These are phyloP conservation scores for Trametes hirsuta DNA, from an alignment of 1,284 basidiomycete genomes.

Conservation along the genomic window DNA sequence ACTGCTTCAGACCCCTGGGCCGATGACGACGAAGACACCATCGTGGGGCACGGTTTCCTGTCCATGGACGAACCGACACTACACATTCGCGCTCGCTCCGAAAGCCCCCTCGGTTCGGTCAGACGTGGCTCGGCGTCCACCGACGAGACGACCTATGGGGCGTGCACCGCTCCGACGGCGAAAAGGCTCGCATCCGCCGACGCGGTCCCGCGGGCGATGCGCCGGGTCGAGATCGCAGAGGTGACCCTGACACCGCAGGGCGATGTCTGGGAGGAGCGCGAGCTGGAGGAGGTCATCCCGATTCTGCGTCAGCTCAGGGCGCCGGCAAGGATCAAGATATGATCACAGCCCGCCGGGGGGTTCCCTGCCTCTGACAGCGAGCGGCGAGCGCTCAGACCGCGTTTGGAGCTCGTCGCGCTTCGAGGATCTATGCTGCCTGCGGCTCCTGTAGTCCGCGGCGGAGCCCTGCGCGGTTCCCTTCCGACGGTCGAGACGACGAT, in stretches of 20 bases:
- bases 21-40: slow-evolving; percentile 14
- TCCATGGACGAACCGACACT: slow-evolving; percentile 14
- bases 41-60: slow-evolving; percentile 13
- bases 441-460: neutral
- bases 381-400: neutral
- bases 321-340: slow-evolving; percentile 18
- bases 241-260: slow-evolving; percentile 23
- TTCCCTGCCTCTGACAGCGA: no score
- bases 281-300: slow-evolving; percentile 32
- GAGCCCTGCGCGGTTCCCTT: neutral
- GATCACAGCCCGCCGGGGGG: neutral
- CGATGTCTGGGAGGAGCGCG: slow-evolving; percentile 31
- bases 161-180: neutral
- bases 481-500: neutral
- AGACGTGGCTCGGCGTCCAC: neutral
- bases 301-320: slow-evolving; percentile 30
- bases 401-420: neutral
- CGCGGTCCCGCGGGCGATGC: slow-evolving; percentile 2
- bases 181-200: neutral
- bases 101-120: slow-evolving; percentile 4
- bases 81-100: slow-evolving; percentile 11
- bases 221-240: slow-evolving; percentile 26
- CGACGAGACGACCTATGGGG: neutral
- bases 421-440: neutral
- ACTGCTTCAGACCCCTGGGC: slow-evolving; percentile 13